Base-by-base conservation (phyloP, 345 rosid species). In the Ceriops tagal region DNA sequence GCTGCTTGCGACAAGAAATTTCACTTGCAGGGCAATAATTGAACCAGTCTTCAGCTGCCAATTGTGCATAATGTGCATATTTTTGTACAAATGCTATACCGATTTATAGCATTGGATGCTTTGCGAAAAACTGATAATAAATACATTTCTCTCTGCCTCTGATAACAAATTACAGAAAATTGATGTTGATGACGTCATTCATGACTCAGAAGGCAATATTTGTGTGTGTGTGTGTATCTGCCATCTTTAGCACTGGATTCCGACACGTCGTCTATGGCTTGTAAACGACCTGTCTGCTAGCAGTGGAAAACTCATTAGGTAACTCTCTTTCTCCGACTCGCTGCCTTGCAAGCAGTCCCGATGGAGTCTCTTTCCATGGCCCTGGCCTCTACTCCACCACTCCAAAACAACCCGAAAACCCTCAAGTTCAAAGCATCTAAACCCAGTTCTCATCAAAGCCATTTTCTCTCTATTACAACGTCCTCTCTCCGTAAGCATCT, bases 1-100 rank as follows among this genome's bases (percentile, higher is more conserved):
- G 72, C 86, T 67, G 76, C 69, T 56, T 86, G 87, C 34, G 83
- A 70, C 27, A 82, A 79, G 81, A 86, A 83, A 70, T 79, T 78
- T 27, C 71, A 30, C 31, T 53, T 53, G 64, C 77, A 64, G 35
- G 74, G 47, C 70, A 37, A 39, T 19, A 52, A 68, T 22, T 73
- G 69, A 77, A 71, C 24, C 26, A 55, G 43, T 64, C 64, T 62
- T 68, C 67, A 26, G 37, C 52, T 52, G 46, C 19, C 53, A 67
- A 9, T 55, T 26, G 26, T 9, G 15, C 1, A 55, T 22, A 9
- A 9, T 27, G 65, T 61, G 5, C 24, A 56, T 56, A 24, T 24
- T 27, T 27, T 13, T 24, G 28, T 56, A 56, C 16, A 43, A 43
- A 43, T 43, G 15, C 18, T 43, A 43, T 13, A 15, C 3, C 3